Percentiles rank a stretch among this genome's conserved stretches.
phyloP scores from a whole-genome alignment of 2,329 filamentous ascomycete genomes.

The Aureobasidium vineae region DNA sequence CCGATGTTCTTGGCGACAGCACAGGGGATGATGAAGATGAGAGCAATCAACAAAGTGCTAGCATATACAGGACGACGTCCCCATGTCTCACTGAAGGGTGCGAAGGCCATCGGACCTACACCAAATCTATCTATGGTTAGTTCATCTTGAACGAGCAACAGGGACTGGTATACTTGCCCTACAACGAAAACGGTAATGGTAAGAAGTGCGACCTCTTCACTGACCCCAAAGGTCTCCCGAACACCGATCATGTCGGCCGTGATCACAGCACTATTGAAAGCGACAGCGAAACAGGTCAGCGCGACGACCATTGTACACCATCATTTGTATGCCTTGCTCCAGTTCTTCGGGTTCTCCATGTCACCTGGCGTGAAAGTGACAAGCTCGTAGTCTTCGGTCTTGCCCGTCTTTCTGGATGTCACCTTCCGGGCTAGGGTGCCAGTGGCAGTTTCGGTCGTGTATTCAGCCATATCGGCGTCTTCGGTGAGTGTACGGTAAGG shows the following conservation, averaged over 20 bases:
- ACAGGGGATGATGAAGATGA: conserved; percentile 77
- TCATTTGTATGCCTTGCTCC: conserved; percentile 43
- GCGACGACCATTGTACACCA: conserved; percentile 78
- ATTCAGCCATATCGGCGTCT: conserved; percentile 33
- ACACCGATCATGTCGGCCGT: conserved; percentile 72
- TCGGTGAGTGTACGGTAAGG: conserved; percentile 31
- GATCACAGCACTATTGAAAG: conserved; percentile 65
- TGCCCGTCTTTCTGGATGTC: conserved; percentile 33
- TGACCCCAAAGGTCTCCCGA: conserved; percentile 62
- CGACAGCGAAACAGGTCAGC: conserved; percentile 49
- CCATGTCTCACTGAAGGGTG: conserved; percentile 72
- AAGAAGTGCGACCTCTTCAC: conserved; percentile 69
- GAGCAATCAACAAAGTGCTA: conserved; percentile 65
- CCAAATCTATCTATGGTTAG: conserved; percentile 61
- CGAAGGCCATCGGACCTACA: conserved; percentile 72
- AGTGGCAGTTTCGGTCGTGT: conserved; percentile 32
- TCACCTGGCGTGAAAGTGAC: conserved; percentile 67
- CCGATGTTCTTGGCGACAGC: conserved; percentile 72
- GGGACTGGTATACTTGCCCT: conserved; percentile 52
- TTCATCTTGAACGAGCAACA: too few species aligned
- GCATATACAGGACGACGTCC: conserved; percentile 71
- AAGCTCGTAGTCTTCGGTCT: conserved; percentile 51
- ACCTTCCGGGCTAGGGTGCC: conserved; percentile 31
- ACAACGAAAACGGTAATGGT: conserved; percentile 74
- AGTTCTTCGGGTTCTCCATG: conserved; percentile 50